Evolutionary conservation across 768 basidiomycete species (phyloP), one percentile per base, ranked within the genome.

Genomic region (Podaxis pistillaris): DNA sequence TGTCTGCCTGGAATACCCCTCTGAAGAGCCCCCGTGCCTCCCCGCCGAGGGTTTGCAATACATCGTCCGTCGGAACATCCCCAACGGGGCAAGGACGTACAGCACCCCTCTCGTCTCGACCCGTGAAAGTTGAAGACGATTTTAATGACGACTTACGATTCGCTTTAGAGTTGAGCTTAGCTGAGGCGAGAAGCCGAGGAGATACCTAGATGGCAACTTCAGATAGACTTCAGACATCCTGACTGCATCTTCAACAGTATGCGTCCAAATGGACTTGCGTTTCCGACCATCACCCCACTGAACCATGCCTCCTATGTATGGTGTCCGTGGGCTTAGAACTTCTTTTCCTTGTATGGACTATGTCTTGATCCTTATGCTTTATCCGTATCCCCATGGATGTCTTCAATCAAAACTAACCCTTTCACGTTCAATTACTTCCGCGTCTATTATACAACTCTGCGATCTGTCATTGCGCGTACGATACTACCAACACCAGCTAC

Each of bases 401-500:
- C n/a, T 52, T 19, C 19, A 19, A 60, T 22, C 24, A 30, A 56
- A 44, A 19, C 13, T 63, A 40, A 44, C 52, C n/a, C 64, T 26
- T 46, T 44, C 28, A 8, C 19, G 5, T 46, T 17, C 44, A 7
- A 46, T 26, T 57, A 37, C 15, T 50, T 50, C 22, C 36, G 47
- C 26, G 17, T 47, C 30, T 36, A 63, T 73, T 75, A 83, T 63
- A 84, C 83, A 63, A 76, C 79, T 66, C 83, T 76, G 65, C 83
- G 78, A 69, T 85, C 84, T 41, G 84, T 85, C 83, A 85, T 84
- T n/a, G 82, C 81, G 71, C 95, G 82, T 66, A 97, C 94, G 73
- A 98, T 98, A 73, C 93, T 96, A 1, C 95, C 96, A 2, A 91
- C 93, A 15, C 96, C 96, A 12, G 94, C 94, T 13, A 90, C 86